Percentiles rank a stretch among this genome's conserved stretches.
These are phyloP conservation scores for Gossypium longicalyx DNA, from an alignment of 345 rosid genomes.

Conservation along the genomic window DNA sequence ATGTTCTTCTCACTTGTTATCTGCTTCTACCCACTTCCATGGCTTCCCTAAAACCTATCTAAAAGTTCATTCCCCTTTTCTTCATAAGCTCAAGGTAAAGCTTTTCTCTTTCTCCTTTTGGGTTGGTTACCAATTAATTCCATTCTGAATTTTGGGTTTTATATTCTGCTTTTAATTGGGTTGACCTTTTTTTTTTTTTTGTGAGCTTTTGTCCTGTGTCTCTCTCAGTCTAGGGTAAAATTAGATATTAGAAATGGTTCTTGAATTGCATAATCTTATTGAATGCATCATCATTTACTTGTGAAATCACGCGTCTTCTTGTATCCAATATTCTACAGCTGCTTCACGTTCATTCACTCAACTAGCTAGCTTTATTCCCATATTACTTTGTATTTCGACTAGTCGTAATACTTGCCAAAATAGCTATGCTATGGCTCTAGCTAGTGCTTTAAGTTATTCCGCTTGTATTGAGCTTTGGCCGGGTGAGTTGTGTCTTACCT, in stretches of 20 bases:
- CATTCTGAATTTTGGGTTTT: not conserved
- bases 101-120: not conserved
- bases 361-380: not conserved
- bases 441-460: not conserved
- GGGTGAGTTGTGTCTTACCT: not conserved
- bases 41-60: conserved; percentile 16
- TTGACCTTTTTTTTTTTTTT: not conserved
- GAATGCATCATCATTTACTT: not conserved
- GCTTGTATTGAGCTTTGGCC: not conserved
- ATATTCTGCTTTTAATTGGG: not conserved
- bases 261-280: not conserved
- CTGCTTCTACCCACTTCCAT: conserved; percentile 23
- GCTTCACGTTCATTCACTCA: not conserved
- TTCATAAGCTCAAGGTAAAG: conserved; percentile 28
- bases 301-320: not conserved
- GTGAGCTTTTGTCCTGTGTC: not conserved
- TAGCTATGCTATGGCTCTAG: not conserved
- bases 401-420: not conserved
- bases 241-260: not conserved
- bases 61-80: conserved; percentile 14
- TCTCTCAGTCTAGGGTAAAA: not conserved
- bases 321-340: not conserved
- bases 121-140: not conserved
- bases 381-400: not conserved
- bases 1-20: conserved; percentile 19